Evolutionary conservation across 129 eudicot genomes (phyloP).

Genomic region (Flaveria bidentis): DNA sequence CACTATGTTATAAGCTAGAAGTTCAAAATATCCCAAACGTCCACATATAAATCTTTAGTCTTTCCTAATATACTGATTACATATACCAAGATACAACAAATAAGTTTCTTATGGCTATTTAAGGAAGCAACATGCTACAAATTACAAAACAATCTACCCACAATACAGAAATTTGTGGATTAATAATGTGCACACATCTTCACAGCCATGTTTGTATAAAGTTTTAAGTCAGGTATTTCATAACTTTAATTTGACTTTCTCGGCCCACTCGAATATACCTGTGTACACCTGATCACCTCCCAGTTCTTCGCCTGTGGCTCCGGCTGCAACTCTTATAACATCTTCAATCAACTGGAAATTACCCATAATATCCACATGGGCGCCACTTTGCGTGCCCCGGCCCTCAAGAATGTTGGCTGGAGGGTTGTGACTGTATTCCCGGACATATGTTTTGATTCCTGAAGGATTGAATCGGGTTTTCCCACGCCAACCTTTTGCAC

Average conservation of each 20-base stretch:
- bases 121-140: conserved; percentile 24
- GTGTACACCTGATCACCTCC: conserved; percentile 91
- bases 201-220: conserved; percentile 6
- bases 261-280: conserved; percentile 84
- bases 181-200: conserved; percentile 23
- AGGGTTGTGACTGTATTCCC: conserved; percentile 94
- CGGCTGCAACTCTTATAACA: conserved; percentile 83
- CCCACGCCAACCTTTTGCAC: conserved; percentile 99
- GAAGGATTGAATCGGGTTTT: conserved; percentile 92
- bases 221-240: not conserved
- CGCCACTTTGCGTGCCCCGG: conserved; percentile 95
- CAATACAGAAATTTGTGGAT: conserved; percentile 19
- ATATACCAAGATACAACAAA: conserved; percentile 22
- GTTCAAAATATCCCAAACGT: not conserved
- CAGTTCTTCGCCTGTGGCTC: conserved; percentile 79
- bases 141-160: conserved; percentile 18
- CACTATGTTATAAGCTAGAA: not conserved
- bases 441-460: conserved; percentile 59
- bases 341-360: conserved; percentile 92
- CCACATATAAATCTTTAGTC: conserved; percentile 9
- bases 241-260: conserved; percentile 54
- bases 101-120: conserved; percentile 18
- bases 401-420: conserved; percentile 88
- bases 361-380: conserved; percentile 98
- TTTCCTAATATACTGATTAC: not conserved